Percentiles rank a stretch among this genome's conserved stretches.
phyloP scores from a whole-genome alignment of 192 early-diverging fungal species.

The Piromyces sp. region DNA sequence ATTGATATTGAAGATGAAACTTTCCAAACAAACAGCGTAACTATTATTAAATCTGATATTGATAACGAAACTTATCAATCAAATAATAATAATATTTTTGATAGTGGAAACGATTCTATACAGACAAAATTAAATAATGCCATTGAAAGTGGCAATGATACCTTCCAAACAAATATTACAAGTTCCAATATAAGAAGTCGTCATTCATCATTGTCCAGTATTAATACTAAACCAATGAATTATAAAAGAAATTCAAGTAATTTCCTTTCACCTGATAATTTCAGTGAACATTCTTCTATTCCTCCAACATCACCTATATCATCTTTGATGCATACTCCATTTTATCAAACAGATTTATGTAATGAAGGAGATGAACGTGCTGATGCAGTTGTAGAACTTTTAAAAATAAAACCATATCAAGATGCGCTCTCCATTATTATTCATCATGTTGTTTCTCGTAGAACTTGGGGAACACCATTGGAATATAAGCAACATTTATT shows the following conservation, averaged over 20 bases:
- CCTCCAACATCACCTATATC: not conserved
- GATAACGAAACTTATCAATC: no score
- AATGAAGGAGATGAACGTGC: not conserved
- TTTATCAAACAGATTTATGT: not conserved
- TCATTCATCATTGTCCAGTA: not conserved
- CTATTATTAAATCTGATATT: no score
- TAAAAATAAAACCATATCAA: not conserved
- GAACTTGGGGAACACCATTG: not conserved
- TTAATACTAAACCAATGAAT: not conserved
- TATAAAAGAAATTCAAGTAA: not conserved
- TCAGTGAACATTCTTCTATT: not conserved
- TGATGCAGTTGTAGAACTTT: not conserved
- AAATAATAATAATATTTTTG: not conserved
- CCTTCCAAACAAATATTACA: not conserved
- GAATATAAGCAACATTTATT: not conserved
- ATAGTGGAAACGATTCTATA: not conserved
- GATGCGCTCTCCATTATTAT: not conserved
- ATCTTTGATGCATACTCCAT: not conserved
- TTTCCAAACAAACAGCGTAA: no score
- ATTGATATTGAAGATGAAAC: no score
- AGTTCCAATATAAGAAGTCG: not conserved
- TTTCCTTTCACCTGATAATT: not conserved
- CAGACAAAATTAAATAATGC: not conserved
- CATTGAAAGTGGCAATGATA: not conserved
- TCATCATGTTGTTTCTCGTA: not conserved